Percentiles rank a stretch among this genome's conserved stretches.
These are phyloP conservation scores for Calocybe indica DNA, from an alignment of 768 basidiomycete species.

Conservation along the genomic window DNA sequence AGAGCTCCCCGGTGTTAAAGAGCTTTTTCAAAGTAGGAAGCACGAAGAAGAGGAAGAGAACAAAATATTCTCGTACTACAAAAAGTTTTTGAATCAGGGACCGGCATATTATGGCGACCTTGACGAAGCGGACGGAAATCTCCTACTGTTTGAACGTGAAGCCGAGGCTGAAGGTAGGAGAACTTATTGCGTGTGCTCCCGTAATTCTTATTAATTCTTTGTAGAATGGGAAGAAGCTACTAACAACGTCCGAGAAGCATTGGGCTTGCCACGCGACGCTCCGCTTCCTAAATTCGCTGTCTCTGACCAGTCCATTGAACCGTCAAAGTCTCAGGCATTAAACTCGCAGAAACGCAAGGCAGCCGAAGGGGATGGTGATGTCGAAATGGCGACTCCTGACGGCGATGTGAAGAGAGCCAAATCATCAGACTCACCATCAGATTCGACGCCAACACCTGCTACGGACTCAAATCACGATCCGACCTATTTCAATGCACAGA, in stretches of 20 bases:
- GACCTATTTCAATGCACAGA: conserved; percentile 37
- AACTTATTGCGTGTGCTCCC: not conserved
- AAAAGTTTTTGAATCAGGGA: conserved; percentile 84
- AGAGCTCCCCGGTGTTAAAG: conserved; percentile 91
- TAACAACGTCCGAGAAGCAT: conserved; percentile 42
- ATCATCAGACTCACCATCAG: conserved; percentile 15
- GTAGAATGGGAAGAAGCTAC: conserved; percentile 67
- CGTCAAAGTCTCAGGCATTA: not conserved
- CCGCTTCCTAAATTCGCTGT: conserved; percentile 49
- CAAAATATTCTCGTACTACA: conserved; percentile 66
- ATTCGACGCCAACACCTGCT: too few species aligned
- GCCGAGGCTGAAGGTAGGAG: conserved; percentile 69
- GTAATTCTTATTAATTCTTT: not conserved
- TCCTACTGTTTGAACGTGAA: conserved; percentile 66
- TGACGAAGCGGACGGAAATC: conserved; percentile 68
- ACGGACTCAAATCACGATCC: conserved; percentile 14
- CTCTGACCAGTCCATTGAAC: conserved; percentile 10
- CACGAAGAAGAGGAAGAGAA: conserved; percentile 89
- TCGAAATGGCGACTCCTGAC: conserved; percentile 26
- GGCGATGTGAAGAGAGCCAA: conserved; percentile 28
- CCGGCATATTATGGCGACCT: conserved; percentile 88
- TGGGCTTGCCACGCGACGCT: conserved; percentile 46
- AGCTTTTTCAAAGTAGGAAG: conserved; percentile 86
- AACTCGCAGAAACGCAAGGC: conserved; percentile 49
- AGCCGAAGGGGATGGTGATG: conserved; percentile 37